Evolutionary conservation across 352 stramenopile species (phyloP), one percentile per base, ranked within the genome.

Genomic region (Globisporangium ultimum): DNA sequence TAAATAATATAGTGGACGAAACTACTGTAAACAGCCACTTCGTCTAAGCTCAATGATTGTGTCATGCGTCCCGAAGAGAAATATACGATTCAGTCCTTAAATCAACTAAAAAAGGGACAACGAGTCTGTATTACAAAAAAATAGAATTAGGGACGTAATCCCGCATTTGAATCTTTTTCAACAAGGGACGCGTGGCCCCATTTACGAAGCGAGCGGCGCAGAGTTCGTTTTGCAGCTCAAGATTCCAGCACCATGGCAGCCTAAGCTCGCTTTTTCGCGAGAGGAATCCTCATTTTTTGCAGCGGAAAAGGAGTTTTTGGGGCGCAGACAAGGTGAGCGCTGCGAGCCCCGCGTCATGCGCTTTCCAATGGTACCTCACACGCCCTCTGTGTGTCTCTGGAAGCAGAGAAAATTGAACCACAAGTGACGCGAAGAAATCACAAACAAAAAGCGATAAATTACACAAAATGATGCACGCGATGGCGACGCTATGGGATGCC

Each of bases 401-500:
- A 55, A 55, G 50, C 20, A 20, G 50, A 47, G 20, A 55, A 47
- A 50, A 32, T 32, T 32, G 24, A 32, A 32, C 24, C 5, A 6
- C 24, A 32, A 32, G 24, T 32, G 24, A 32, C 24, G 24, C 24
- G 24, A 32, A 32, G 24, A 32, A 32, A 32, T 32, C 24, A 32
- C 24, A n/a, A n/a, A 6, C 24, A 32, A 32, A 32, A 32, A 32
- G 24, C 24, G 24, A 32, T 32, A 32, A 5, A 6, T 32, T 43
- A 40, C 20, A 40, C 38, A n/a, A 58, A n/a, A 50, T 38, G 41
- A 59, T 34, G 22, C 38, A 59, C 40, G 22, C 22, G 36, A 49
- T 28, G 22, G 51, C 20, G 48, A 63, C 57, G 14, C 49, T 63
- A 28, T 63, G 57, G 57, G 43, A 14, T 14, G 45, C 45, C 21